phyloP scores from a whole-genome alignment of 495 filamentous ascomycete species.

The Penicillium maclennaniae region DNA sequence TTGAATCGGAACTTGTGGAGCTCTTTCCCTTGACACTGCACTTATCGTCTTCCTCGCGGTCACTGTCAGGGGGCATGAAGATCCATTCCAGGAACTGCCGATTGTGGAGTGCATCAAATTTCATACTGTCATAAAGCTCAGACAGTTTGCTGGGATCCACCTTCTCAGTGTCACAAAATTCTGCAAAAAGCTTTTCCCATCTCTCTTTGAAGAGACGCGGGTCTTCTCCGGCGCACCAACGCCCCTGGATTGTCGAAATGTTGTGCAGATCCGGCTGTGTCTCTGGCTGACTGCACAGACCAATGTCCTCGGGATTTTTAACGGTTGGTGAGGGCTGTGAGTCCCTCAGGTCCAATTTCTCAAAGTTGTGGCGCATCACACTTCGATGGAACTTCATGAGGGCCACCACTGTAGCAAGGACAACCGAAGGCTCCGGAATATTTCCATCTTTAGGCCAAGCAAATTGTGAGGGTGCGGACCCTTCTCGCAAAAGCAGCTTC shows the following conservation, averaged over 20 bases:
- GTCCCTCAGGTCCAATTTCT: constrained; percentile 59
- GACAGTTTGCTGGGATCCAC: constrained; percentile 97
- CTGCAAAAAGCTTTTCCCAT: constrained; percentile 97
- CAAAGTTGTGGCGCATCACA: constrained; percentile 90
- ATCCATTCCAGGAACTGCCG: constrained; percentile 97
- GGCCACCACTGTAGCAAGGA: constrained; percentile 86
- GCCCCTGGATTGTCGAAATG: constrained; percentile 70
- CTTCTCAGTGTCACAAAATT: constrained; percentile 96
- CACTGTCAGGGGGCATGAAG: constrained; percentile 74
- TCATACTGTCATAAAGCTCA: constrained; percentile 98
- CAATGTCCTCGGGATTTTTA: constrained; percentile 27
- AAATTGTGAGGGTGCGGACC: constrained; percentile 88
- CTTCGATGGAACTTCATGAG: constrained; percentile 95
- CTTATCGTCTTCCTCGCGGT: constrained; percentile 62
- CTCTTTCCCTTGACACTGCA: constrained; percentile 23
- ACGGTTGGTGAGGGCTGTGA: constrained; percentile 43
- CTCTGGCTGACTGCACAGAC: constrained; percentile 14
- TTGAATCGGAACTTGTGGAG: constrained; percentile 28
- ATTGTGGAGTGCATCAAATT: constrained; percentile 97
- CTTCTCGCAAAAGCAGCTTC: constrained; percentile 83
- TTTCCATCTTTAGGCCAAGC: constrained; percentile 85
- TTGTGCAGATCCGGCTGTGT: constrained; percentile 43
- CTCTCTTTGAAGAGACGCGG: constrained; percentile 90
- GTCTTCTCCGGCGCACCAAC: constrained; percentile 97
- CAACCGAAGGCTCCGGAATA: constrained; percentile 86